These are phyloP conservation scores for Cordyceps fumosorosea DNA, from an alignment of 2,329 filamentous ascomycete species.

Conservation along the genomic window DNA sequence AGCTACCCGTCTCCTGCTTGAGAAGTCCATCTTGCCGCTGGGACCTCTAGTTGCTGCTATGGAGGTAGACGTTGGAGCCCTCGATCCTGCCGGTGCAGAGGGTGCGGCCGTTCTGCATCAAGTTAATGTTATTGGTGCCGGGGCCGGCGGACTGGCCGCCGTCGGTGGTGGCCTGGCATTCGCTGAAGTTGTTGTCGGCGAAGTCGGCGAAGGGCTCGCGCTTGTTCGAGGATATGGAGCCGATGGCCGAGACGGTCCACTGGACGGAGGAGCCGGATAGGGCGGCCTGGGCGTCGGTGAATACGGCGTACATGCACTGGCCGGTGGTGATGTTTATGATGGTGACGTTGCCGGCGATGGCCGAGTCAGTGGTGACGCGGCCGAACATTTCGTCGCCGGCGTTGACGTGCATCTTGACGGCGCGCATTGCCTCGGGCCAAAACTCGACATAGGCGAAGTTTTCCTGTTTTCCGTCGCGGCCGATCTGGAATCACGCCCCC, in stretches of 20 bases:
- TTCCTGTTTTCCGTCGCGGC: background rate
- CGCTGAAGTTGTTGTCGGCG: background rate
- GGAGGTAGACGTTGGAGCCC: background rate
- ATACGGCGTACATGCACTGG: background rate
- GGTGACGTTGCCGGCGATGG: constrained; percentile 6
- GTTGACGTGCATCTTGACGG: constrained; percentile 1
- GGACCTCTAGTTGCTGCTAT: background rate
- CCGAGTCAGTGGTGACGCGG: background rate
- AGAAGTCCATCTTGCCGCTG: too few relatives aligned
- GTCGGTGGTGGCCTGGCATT: background rate
- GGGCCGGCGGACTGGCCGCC: background rate
- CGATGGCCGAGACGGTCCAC: constrained; percentile 9
- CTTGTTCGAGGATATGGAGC: background rate
- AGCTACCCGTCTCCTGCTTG: background rate
- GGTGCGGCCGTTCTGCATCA: background rate
- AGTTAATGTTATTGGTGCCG: constrained; percentile 1
- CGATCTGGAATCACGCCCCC: too few relatives aligned
- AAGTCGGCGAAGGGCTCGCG: constrained; percentile 4
- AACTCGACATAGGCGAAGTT: background rate
- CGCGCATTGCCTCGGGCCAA: background rate
- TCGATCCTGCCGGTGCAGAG: background rate
- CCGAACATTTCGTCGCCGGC: constrained; percentile 3
- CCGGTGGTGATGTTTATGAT: constrained; percentile 5
- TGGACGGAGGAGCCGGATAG: constrained; percentile 9
- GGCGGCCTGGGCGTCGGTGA: background rate